Percentiles rank a stretch among this genome's conserved stretches.
Evolutionary conservation across 371 early-diverging fungal species (phyloP).

Genomic region (Mortierella sp.): DNA sequence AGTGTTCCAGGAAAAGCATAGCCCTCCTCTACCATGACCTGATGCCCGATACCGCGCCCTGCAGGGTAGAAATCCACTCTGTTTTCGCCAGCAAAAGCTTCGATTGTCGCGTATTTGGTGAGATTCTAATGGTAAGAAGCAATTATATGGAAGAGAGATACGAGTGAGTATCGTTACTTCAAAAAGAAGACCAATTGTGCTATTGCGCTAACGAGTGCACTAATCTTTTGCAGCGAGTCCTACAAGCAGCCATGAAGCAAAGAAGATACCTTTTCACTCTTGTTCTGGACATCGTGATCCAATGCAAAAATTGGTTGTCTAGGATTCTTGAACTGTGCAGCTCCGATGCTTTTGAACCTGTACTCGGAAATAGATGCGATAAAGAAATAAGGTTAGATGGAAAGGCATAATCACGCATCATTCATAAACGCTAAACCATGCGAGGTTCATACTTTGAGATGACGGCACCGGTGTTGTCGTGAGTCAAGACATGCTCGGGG

Average conservation of each 20-base stretch:
- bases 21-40: constrained; percentile 96
- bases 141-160: not conserved
- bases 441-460: constrained; percentile 79
- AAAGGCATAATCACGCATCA: no score
- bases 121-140: constrained; percentile 70
- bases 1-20: constrained; percentile 93
- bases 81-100: constrained; percentile 84
- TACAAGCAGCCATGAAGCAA: not conserved
- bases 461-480: constrained; percentile 97
- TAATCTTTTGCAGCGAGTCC: no score
- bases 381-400: not conserved
- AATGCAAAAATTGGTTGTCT: constrained; percentile 94
- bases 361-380: not conserved
- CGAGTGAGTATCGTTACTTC: not conserved
- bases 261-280: constrained; percentile 72
- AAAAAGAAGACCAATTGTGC: not conserved
- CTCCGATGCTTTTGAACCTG: constrained; percentile 93
- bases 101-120: constrained; percentile 87
- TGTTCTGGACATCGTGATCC: constrained; percentile 98
- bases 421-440: no score
- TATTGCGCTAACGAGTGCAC: no score
- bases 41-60: constrained; percentile 97
- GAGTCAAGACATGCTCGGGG: constrained; percentile 94
- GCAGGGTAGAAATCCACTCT: constrained; percentile 95
- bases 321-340: constrained; percentile 80